Evolutionary conservation across 192 early-diverging fungal species (phyloP).

Genomic region (Allomyces javanicus): DNA sequence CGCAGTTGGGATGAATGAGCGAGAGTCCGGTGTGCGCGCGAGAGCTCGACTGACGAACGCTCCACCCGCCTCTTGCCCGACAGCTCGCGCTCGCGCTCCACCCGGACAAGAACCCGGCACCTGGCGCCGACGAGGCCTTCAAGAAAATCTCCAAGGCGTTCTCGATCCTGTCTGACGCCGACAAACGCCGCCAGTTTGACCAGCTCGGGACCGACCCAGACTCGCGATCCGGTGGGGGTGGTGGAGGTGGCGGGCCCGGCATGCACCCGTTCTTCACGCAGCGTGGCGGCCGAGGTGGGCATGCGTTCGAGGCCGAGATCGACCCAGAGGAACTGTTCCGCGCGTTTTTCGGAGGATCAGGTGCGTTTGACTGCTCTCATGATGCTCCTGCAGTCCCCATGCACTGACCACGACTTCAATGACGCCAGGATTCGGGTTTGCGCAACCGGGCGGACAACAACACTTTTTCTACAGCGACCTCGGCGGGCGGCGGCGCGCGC

Average conservation of each 20-base stretch:
- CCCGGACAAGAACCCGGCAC: conserved; percentile 88
- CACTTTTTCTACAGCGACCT: no score
- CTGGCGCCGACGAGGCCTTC: conserved; percentile 90
- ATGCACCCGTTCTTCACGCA: conserved; percentile 12
- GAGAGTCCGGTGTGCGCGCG: no score
- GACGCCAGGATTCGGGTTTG: no score
- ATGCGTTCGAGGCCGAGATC: conserved; percentile 43
- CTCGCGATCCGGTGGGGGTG: conserved; percentile 13
- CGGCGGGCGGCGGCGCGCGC: no score
- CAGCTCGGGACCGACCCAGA: conserved; percentile 58
- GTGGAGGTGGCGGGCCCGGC: conserved; percentile 14
- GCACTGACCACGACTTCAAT: no score
- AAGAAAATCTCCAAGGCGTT: conserved; percentile 89
- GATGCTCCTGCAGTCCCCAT: no score
- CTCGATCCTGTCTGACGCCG: conserved; percentile 62
- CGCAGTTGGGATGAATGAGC: no score
- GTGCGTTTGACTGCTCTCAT: not conserved
- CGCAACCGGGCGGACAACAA: no score
- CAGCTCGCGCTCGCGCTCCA: conserved; percentile 81
- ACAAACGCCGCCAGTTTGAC: conserved; percentile 74
- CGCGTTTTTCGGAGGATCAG: conserved; percentile 77
- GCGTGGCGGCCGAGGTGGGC: conserved; percentile 4
- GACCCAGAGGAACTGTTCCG: conserved; percentile 88
- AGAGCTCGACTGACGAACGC: no score
- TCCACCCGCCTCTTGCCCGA: no score